phyloP scores from a whole-genome alignment of 73 alveolate genomes.

The Paramecium biaurelia region DNA sequence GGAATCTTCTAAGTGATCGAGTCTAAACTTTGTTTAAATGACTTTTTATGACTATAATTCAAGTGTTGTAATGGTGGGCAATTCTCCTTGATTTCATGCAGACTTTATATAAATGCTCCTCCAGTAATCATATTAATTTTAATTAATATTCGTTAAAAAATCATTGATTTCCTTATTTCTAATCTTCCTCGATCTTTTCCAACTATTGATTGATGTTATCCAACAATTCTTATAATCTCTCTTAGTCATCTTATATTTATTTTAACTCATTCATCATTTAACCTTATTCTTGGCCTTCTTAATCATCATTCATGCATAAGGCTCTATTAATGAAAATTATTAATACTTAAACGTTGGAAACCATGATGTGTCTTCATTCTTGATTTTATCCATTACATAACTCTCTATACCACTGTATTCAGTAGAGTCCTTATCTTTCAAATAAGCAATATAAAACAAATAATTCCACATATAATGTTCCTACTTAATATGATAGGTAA shows the following conservation, averaged over 20 bases:
- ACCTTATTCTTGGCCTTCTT: conserved; percentile 24
- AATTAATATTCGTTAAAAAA: conserved; percentile 23
- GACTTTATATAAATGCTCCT: not conserved
- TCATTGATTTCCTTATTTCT: conserved; percentile 13
- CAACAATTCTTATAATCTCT: conserved; percentile 8
- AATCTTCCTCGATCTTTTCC: conserved; percentile 53
- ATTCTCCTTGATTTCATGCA: not conserved
- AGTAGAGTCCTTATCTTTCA: conserved; percentile 86
- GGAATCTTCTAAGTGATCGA: not conserved
- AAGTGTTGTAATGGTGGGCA: not conserved
- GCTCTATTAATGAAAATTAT: conserved; percentile 41
- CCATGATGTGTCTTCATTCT: conserved; percentile 89
- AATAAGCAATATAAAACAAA: conserved; percentile 85
- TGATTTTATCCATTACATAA: conserved; percentile 87
- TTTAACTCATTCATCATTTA: conserved; percentile 40
- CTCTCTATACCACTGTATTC: conserved; percentile 96
- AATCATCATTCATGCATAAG: conserved; percentile 55
- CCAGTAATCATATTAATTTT: not conserved
- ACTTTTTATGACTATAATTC: not conserved
- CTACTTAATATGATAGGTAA: conserved; percentile 73
- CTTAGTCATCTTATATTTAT: conserved; percentile 50
- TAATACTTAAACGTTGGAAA: conserved; percentile 79
- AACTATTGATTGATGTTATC: conserved; percentile 42
- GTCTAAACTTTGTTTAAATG: not conserved
- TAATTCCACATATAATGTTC: conserved; percentile 94